Conservation (phyloP, 164 flowering plant genomes). For the Protea cynaroides region DNA sequence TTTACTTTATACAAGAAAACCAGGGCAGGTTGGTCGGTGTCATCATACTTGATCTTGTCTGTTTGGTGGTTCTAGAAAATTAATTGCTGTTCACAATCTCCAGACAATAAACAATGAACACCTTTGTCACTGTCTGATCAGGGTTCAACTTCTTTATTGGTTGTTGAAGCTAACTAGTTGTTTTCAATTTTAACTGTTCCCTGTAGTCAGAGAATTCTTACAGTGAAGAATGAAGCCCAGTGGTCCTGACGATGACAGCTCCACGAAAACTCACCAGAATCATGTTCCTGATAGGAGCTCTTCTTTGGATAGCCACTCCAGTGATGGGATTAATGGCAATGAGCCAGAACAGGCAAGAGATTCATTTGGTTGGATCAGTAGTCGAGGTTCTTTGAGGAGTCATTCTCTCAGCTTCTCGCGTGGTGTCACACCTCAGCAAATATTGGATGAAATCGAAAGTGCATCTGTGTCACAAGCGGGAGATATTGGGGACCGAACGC, state of each 20-base stretch:
- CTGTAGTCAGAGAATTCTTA: background rate
- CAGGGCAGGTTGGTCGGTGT: too few species aligned
- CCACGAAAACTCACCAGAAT: background rate
- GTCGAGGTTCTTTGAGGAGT: conserved; percentile 35
- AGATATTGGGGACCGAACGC: conserved; percentile 65
- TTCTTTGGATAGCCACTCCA: background rate
- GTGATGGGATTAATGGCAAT: conserved; percentile 12
- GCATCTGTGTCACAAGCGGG: conserved; percentile 70
- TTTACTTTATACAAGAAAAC: too few species aligned
- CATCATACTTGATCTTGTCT: too few species aligned
- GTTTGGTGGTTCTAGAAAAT: too few species aligned
- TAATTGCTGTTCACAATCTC: too few species aligned
- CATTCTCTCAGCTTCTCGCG: conserved; percentile 27
- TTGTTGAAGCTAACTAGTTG: too few species aligned
- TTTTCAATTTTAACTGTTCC: background rate
- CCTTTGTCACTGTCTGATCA: too few species aligned
- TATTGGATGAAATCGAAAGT: conserved; percentile 37
- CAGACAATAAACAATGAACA: too few species aligned
- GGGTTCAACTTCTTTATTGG: too few species aligned
- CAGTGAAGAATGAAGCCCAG: background rate
- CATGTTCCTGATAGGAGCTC: background rate
- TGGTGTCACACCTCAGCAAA: conserved; percentile 3
- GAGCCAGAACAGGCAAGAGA: conserved; percentile 14
- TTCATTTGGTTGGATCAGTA: conserved; percentile 25
- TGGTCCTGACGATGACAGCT: background rate